Evolutionary conservation across 176 grass and related monocot genomes (phyloP).

Genomic region (Leersia perrieri): DNA sequence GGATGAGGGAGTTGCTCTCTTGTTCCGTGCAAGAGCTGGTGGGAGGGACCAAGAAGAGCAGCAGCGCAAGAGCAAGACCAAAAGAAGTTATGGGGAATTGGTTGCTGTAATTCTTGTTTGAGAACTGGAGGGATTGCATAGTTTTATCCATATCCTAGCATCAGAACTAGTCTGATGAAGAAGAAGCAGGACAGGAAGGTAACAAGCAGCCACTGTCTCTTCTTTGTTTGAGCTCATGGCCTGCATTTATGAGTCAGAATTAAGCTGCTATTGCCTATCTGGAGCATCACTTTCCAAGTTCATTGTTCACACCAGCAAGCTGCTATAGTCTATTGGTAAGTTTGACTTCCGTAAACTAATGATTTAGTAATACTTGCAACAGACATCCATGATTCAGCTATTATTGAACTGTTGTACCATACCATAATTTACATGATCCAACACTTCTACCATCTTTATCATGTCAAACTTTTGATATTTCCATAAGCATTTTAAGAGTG

Average conservation of each 20-base stretch:
- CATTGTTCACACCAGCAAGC: background rate
- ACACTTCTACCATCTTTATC: background rate
- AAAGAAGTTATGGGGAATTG: background rate
- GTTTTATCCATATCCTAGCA: background rate
- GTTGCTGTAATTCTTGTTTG: background rate
- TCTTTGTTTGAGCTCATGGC: background rate
- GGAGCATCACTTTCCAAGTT: background rate
- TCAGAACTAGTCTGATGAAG: background rate
- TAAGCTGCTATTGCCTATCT: background rate
- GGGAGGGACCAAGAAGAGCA: conserved; percentile 25
- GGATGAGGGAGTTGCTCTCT: conserved; percentile 39
- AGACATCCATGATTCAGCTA: background rate
- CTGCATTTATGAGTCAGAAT: background rate
- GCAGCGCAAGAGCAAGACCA: conserved; percentile 2
- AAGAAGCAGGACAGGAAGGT: background rate
- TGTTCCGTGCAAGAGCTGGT: conserved; percentile 25
- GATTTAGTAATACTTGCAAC: background rate
- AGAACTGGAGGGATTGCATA: background rate
- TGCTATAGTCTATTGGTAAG: background rate
- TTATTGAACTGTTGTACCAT: background rate
- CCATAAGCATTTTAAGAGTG: background rate
- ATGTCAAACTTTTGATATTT: background rate
- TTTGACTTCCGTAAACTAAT: conserved; percentile 16
- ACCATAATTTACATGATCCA: background rate
- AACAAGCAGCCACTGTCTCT: background rate